Percentiles rank a stretch among this genome's conserved stretches.
phyloP scores from a whole-genome alignment of 169 alveolate species.

The Eimeria nieschulzi region DNA sequence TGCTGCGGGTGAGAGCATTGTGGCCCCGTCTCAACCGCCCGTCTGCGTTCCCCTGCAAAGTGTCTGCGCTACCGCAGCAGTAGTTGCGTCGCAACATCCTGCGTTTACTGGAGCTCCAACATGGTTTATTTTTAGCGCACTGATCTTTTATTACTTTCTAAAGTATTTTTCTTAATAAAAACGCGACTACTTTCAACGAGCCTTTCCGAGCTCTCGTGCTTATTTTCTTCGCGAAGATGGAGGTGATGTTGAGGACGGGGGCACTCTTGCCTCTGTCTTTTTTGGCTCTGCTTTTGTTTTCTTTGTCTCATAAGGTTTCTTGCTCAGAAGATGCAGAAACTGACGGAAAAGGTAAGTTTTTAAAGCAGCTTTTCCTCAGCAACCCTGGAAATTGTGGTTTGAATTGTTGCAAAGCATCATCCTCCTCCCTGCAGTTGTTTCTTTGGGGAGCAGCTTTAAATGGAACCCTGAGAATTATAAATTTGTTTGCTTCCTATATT shows the following conservation, averaged over 20 bases:
- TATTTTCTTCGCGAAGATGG: neutral
- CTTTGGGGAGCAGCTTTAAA: neutral
- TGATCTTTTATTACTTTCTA: neutral
- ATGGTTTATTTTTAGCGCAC: neutral
- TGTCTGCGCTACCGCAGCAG: neutral
- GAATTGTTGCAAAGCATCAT: neutral
- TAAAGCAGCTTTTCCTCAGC: neutral
- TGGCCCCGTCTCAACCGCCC: constrained; percentile 52
- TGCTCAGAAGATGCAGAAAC: neutral
- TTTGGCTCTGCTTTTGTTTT: neutral
- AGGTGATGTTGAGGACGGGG: neutral
- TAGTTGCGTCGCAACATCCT: neutral
- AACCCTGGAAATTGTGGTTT: neutral
- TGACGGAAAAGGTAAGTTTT: constrained; percentile 33
- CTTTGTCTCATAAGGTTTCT: neutral
- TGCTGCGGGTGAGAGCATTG: no score
- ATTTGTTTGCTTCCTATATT: neutral
- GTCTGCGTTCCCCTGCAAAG: constrained; percentile 28
- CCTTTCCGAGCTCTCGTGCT: neutral
- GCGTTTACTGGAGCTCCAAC: neutral
- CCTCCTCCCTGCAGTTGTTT: neutral
- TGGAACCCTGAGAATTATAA: neutral
- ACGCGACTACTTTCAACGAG: neutral
- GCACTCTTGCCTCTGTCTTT: neutral
- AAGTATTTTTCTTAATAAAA: neutral